Evolutionary conservation across 805 yeast genomes (phyloP), one percentile per base, ranked within the genome.

Genomic region (Teunomyces funiuensis): DNA sequence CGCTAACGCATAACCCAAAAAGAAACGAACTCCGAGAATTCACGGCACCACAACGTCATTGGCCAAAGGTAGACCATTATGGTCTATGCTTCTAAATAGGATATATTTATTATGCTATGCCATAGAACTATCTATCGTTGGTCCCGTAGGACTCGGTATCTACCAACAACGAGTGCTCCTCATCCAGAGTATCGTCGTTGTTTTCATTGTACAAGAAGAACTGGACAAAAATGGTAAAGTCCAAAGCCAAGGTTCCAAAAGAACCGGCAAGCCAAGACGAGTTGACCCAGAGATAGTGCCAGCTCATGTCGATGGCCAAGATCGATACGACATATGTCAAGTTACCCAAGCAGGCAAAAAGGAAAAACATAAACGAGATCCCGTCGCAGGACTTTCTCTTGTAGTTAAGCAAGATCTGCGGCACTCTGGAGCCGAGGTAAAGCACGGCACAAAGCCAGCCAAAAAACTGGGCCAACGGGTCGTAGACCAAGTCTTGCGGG

Each of bases 281-380:
- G 61, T 93, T 95, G 37, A 93, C 82, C 49, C 85, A 57, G 23
- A 91, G 57, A 51, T 88, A 91, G 46, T 79, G 73, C 54, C 73
- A 70, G 40, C 88, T 82, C 36, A 82, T 69, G 49, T 88, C 87
- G 30, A 86, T 83, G 33, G 85, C 78, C 37, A 91, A 68, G 40
- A 91, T 91, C 8, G 95, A 85, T 10, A 87, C 76, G 29, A 93
- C 96, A 54, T 89, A 93, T 0, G 97, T 88, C 56, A 87, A 70
- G 60, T 91, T 93, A 36, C 99, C 99, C 42, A 91, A 69, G 61
- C 97, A 89, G 15, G 99, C 98, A 73, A 93, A 91, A 16, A 93
- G 67, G 66, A 91, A 91, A 65, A 93, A 91, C 73, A 91, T 74
- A 57, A 93, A 88, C 8, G 96, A 88, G 37, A 91, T 86, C 17